Conservation (phyloP, 2,329 filamentous ascomycete species). For the Sarocladium kiliense region DNA sequence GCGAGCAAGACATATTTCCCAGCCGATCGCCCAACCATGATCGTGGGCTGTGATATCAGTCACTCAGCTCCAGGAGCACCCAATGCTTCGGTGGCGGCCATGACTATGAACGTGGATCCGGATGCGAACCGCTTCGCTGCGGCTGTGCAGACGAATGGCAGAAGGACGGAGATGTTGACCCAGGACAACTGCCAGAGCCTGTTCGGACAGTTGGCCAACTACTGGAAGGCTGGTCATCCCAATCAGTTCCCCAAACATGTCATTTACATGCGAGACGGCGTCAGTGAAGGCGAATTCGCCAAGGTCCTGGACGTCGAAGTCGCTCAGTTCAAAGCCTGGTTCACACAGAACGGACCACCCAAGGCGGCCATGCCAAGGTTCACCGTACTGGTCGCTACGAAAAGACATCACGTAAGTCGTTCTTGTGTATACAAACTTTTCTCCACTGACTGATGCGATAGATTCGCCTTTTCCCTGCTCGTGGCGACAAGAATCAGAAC, state of each 20-base stretch:
- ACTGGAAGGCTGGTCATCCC: constrained; percentile 58
- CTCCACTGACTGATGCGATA: background rate
- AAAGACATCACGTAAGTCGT: constrained; percentile 76
- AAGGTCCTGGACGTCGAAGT: constrained; percentile 80
- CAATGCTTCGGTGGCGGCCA: constrained; percentile 65
- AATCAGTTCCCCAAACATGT: constrained; percentile 57
- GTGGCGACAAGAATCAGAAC: constrained; percentile 70
- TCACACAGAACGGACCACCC: constrained; percentile 36
- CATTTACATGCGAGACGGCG: constrained; percentile 90
- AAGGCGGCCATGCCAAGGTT: constrained; percentile 53
- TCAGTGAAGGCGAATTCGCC: constrained; percentile 79
- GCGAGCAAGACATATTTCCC: constrained; percentile 27
- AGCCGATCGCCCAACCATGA: constrained; percentile 58
- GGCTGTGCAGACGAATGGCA: constrained; percentile 76
- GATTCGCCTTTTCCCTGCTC: constrained; percentile 69
- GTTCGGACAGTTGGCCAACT: constrained; percentile 56
- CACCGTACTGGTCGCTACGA: constrained; percentile 83
- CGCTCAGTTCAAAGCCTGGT: constrained; percentile 57
- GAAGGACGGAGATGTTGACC: constrained; percentile 73
- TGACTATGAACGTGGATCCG: constrained; percentile 75
- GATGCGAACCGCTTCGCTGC: constrained; percentile 72
- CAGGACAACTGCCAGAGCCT: constrained; percentile 60
- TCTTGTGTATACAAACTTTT: background rate
- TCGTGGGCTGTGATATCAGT: constrained; percentile 78
- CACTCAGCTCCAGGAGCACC: constrained; percentile 64